A percentile compares a stretch with the other conserved stretches of the same genome.
Evolutionary conservation across 2,329 filamentous ascomycete genomes (phyloP).

Genomic region (Chalaropsis thielavioides): DNA sequence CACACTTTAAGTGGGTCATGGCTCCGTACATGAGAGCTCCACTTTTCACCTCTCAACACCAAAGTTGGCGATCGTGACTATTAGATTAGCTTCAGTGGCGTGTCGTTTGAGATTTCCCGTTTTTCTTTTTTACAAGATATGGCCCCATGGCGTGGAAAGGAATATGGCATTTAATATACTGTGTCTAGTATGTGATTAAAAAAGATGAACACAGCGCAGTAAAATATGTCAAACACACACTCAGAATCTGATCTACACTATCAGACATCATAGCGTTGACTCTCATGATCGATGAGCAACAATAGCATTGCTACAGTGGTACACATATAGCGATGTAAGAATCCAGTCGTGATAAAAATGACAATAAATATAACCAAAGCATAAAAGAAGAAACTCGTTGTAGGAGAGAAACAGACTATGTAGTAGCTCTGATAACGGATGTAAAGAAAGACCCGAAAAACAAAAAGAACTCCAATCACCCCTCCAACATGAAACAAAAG

Average conservation of each 20-base stretch:
- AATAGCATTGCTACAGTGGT: no score
- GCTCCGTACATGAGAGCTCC: neutral
- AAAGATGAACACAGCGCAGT: no score
- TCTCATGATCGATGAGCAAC: no score
- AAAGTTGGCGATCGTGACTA: neutral
- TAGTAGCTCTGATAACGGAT: no score
- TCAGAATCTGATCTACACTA: no score
- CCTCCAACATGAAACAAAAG: neutral
- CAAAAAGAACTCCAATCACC: neutral
- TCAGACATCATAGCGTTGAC: no score
- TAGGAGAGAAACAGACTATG: no score
- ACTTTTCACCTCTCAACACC: neutral
- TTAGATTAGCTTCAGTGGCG: neutral
- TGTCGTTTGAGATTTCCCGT: neutral
- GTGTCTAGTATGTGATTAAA: no score
- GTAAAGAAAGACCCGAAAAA: neutral
- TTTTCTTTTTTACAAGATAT: neutral
- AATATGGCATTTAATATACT: no score
- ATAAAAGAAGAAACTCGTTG: neutral
- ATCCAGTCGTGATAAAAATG: neutral
- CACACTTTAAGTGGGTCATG: neutral
- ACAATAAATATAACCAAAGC: neutral
- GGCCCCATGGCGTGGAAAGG: neutral
- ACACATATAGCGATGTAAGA: no score
- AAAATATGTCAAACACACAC: no score